A percentile compares a stretch with the other conserved stretches of the same genome.
phyloP scores from a whole-genome alignment of 2,329 filamentous ascomycete genomes.

The Bimuria novae-zelandiae region DNA sequence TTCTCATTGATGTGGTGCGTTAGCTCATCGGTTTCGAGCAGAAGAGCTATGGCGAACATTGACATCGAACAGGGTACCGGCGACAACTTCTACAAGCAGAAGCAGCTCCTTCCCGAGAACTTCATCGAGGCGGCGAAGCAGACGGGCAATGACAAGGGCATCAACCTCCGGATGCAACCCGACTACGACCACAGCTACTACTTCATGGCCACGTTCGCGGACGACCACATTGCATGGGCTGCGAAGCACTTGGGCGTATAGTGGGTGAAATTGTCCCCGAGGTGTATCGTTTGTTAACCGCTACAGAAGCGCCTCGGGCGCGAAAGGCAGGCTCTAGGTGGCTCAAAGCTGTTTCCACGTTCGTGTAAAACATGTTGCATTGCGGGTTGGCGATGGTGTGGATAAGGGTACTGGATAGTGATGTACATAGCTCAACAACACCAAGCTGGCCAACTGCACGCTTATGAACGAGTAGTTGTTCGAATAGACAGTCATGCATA shows the following conservation, averaged over 20 bases:
- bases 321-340: conserved; percentile 33
- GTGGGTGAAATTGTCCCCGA: conserved; percentile 32
- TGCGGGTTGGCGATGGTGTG: neutral
- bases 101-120: conserved; percentile 92
- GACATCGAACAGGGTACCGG: conserved; percentile 71
- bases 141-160: conserved; percentile 69
- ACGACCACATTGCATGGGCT: conserved; percentile 89
- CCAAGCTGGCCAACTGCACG: no score
- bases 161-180: conserved; percentile 82
- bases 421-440: no score
- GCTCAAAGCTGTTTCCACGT: neutral
- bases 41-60: neutral
- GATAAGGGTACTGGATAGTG: no score
- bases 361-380: neutral
- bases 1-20: conserved; percentile 84
- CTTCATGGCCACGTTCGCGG: conserved; percentile 88
- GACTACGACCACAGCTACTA: conserved; percentile 98
- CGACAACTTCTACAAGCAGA: conserved; percentile 96
- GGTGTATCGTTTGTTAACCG: conserved; percentile 27
- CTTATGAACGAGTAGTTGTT: no score
- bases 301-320: conserved; percentile 38
- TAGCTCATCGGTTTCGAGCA: neutral
- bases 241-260: conserved; percentile 78
- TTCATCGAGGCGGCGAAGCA: conserved; percentile 79
- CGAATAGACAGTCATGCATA: no score